Evolutionary conservation across 1,139 yeast species (phyloP).

Genomic region (Kluyveromyces sp.): DNA sequence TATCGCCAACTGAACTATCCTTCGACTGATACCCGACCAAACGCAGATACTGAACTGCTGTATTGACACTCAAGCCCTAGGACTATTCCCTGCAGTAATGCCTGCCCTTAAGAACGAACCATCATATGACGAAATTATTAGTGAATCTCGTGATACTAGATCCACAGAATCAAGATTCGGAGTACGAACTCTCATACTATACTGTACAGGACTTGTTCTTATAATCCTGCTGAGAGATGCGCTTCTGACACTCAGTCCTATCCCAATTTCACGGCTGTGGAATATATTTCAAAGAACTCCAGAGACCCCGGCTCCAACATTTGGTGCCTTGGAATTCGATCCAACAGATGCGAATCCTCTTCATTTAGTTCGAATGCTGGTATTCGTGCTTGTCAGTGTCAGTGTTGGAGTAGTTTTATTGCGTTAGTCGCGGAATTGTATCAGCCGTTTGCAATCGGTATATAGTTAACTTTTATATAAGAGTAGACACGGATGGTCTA

Average conservation of each 20-base stretch:
- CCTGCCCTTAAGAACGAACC: not conserved
- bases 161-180: not conserved
- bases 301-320: slow-evolving; percentile 8
- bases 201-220: not conserved
- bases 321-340: slow-evolving; percentile 15
- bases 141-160: not conserved
- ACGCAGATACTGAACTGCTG: too few species aligned
- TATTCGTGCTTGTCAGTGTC: slow-evolving; percentile 15
- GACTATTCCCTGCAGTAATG: not conserved
- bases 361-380: slow-evolving; percentile 14
- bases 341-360: slow-evolving; percentile 23
- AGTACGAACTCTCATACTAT: not conserved
- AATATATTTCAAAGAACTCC: not conserved
- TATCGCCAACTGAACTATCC: too few species aligned
- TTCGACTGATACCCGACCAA: too few species aligned
- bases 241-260: not conserved
- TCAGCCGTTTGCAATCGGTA: not conserved
- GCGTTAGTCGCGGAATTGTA: slow-evolving; percentile 1
- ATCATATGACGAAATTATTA: not conserved
- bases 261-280: not conserved
- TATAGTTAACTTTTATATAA: not conserved
- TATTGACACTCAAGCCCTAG: too few species aligned
- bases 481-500: not conserved
- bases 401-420: slow-evolving; percentile 15
- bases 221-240: not conserved